A percentile compares a stretch with the other conserved stretches of the same genome.
Evolutionary conservation across 192 early-diverging fungal species (phyloP).

Genomic region (Umbelopsis ramanniana): DNA sequence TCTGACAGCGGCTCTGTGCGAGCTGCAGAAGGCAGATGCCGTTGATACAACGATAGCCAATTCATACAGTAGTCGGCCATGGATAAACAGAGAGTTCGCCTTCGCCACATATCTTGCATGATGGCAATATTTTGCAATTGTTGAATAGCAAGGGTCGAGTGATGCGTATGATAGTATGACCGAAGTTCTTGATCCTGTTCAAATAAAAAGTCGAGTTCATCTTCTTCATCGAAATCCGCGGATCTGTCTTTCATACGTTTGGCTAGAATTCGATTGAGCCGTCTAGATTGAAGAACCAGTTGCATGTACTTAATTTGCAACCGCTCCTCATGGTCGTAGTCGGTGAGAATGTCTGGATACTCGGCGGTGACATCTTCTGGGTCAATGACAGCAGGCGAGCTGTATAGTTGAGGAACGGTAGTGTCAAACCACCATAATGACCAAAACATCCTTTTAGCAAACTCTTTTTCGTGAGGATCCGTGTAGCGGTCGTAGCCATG

Average conservation of each 20-base stretch:
- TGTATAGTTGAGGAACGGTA: conserved; percentile 29
- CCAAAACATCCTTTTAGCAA: conserved; percentile 38
- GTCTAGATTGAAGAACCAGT: not conserved
- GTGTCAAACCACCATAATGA: conserved; percentile 37
- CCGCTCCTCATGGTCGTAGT: not conserved
- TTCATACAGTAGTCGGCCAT: conserved; percentile 31
- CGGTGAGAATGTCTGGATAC: not conserved
- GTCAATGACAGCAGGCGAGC: conserved; percentile 17
- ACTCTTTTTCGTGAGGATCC: conserved; percentile 29
- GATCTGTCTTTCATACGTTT: not conserved
- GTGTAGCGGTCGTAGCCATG: conserved; percentile 29
- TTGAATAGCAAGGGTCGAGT: not conserved
- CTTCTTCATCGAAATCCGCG: not conserved
- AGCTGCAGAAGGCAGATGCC: conserved; percentile 4
- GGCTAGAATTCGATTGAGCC: not conserved
- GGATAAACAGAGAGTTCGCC: conserved; percentile 25
- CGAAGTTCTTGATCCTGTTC: conserved; percentile 9
- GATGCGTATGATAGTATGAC: not conserved
- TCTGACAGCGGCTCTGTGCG: not conserved
- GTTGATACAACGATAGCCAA: conserved; percentile 31
- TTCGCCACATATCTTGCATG: conserved; percentile 15
- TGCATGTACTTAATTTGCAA: not conserved
- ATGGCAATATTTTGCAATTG: not conserved
- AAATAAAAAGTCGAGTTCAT: not conserved
- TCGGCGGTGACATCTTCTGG: conserved; percentile 25